Evolutionary conservation across 75 land plant genomes (phyloP), one percentile per base, ranked within the genome.

Genomic region (Adiantum capillusveneris): DNA sequence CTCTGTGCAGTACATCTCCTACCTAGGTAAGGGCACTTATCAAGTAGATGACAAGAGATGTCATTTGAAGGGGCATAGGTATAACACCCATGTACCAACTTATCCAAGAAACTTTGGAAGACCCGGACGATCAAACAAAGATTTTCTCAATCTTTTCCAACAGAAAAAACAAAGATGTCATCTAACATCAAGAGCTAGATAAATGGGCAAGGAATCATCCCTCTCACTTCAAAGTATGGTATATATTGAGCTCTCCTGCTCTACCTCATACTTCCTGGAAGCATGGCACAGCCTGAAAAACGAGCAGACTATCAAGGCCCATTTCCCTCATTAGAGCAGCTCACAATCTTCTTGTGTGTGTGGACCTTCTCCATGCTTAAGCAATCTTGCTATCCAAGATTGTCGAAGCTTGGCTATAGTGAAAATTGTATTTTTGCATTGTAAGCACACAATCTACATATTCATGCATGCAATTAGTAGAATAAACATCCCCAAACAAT

Each of bases 51-150:
- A 84, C n/a, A 64, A 77, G 44, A 62, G 44, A 1, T 73, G 59
- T 65, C 68, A 56, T 16, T 87, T 79, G 25, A 78, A 63, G 96
- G 0, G 95, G 97, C 13, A 88, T 88, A 0, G 98, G 98, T 7
- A 94, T 94, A 44, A 94, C 98, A 1, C 98, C 98, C n/a, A 62
- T 90, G 19, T 94, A 84, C 48, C 98, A 93, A 44, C 64, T 92
- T n/a, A 80, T 82, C 57, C 81, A 77, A 60, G 85, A 85, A 0
- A 44, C 86, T 20, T 42, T 94, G 11, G 66, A 57, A 44, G 91
- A 94, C 62, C 81, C 87, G 0, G 77, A 74, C 44, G 98, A 94
- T 56, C 53, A 50, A 7, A 94, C 98, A 0, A 71, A 81, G 65
- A 77, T 94, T 56, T 54, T 31, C 43, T 71, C 90, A 31, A 78